These are phyloP conservation scores for Penicillium manginii DNA, from an alignment of 495 filamentous ascomycete species.

Conservation along the genomic window DNA sequence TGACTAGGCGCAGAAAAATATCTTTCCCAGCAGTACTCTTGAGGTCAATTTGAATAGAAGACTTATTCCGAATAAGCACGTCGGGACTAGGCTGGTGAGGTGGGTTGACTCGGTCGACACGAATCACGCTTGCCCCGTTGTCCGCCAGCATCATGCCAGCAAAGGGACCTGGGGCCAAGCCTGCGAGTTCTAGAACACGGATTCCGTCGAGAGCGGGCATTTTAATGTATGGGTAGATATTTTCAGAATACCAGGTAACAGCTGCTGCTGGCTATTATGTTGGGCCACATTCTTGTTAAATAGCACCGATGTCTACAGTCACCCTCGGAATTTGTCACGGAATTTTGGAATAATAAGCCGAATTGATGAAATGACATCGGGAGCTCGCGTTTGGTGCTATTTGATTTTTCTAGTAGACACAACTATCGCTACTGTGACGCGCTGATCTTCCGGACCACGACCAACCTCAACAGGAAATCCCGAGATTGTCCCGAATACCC, in stretches of 20 bases:
- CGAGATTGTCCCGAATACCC: too few relatives aligned
- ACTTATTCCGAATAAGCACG: conserved; percentile 68
- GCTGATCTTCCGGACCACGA: too few relatives aligned
- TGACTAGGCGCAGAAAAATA: conserved; percentile 61
- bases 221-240: neutral
- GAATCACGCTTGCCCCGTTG: conserved; percentile 74
- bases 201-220: conserved; percentile 45
- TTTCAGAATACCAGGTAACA: neutral
- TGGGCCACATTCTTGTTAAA: neutral
- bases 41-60: conserved; percentile 69
- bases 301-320: too few relatives aligned
- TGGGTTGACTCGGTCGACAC: conserved; percentile 64
- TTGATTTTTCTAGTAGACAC: too few relatives aligned
- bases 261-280: neutral
- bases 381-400: too few relatives aligned
- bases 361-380: too few relatives aligned
- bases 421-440: too few relatives aligned
- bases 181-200: conserved; percentile 78
- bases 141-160: conserved; percentile 78
- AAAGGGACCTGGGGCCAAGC: conserved; percentile 82
- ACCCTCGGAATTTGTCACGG: too few relatives aligned
- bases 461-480: too few relatives aligned
- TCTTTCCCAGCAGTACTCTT: conserved; percentile 59
- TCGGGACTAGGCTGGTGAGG: conserved; percentile 54
- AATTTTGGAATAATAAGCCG: too few relatives aligned